Conservation (phyloP, 163 green algal genomes). For the Scenedesmus sp. region DNA sequence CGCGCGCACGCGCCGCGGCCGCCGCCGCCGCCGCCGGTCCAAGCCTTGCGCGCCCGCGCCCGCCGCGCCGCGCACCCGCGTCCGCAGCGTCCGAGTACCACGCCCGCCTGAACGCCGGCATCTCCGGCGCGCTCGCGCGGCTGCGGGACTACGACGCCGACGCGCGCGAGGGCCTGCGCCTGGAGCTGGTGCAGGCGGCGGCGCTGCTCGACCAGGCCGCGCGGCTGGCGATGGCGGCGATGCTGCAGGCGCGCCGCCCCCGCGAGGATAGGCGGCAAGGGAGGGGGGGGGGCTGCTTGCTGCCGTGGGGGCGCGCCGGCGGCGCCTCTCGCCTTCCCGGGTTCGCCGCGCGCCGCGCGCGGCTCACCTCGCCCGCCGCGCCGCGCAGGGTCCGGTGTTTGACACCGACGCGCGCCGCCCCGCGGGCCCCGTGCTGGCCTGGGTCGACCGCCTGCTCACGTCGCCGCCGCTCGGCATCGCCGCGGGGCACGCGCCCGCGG, state of each 20-base stretch:
- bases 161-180: slow-evolving; percentile 37
- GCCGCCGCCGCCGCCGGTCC: not conserved
- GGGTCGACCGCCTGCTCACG: slow-evolving; percentile 78
- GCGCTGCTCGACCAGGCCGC: slow-evolving; percentile 71
- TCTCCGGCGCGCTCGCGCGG: slow-evolving; percentile 1
- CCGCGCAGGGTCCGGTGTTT: slow-evolving; percentile 71
- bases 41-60: not conserved
- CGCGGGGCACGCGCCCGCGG: slow-evolving; percentile 25
- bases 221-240: slow-evolving; percentile 73
- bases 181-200: slow-evolving; percentile 50
- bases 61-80: too few relatives aligned
- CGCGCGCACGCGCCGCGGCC: not conserved
- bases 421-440: slow-evolving; percentile 69
- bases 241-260: slow-evolving; percentile 68
- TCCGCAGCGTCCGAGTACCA: slow-evolving; percentile 27
- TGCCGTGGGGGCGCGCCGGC: too few relatives aligned
- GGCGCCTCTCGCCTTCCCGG: too few relatives aligned
- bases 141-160: slow-evolving; percentile 40
- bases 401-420: slow-evolving; percentile 55
- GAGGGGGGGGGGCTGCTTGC: not conserved
- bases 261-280: too few relatives aligned
- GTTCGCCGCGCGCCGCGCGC: not conserved
- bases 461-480: slow-evolving; percentile 30
- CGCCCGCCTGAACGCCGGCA: not conserved
- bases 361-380: too few relatives aligned